Evolutionary conservation across 1,284 basidiomycete genomes (phyloP).

Genomic region (Ganoderma lingzhi): DNA sequence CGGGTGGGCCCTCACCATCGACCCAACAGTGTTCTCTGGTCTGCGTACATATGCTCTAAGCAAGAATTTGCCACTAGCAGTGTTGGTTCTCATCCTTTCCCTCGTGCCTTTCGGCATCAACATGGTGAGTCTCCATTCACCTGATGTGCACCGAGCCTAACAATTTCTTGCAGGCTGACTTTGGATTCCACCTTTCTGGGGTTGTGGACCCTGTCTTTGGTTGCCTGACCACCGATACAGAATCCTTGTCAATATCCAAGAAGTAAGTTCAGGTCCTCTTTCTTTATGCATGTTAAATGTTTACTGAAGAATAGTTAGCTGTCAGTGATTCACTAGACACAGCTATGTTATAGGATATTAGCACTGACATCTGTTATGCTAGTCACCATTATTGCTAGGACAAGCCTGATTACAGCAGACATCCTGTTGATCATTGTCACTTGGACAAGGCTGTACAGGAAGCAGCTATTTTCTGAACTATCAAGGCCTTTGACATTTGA

Average conservation of each 20-base stretch:
- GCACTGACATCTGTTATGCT: neutral
- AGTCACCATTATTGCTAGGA: constrained; percentile 4
- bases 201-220: constrained; percentile 2
- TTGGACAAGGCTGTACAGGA: neutral
- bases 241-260: neutral
- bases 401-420: constrained; percentile 1
- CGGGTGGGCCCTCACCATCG: neutral
- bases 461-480: neutral
- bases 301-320: neutral
- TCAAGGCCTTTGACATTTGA: constrained; percentile 5
- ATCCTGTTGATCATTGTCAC: neutral
- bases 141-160: neutral
- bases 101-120: constrained; percentile 7
- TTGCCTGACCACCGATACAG: neutral
- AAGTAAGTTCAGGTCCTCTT: neutral
- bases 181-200: neutral
- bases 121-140: neutral
- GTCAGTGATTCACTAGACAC: neutral
- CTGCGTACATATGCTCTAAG: constrained; percentile 6
- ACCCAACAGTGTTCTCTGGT: neutral
- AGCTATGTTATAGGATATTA: neutral
- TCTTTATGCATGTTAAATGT: no score
- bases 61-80: neutral
- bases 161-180: neutral
- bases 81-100: constrained; percentile 3